Evolutionary conservation across 1,139 yeast species (phyloP).

Genomic region (Taphrina sp.): DNA sequence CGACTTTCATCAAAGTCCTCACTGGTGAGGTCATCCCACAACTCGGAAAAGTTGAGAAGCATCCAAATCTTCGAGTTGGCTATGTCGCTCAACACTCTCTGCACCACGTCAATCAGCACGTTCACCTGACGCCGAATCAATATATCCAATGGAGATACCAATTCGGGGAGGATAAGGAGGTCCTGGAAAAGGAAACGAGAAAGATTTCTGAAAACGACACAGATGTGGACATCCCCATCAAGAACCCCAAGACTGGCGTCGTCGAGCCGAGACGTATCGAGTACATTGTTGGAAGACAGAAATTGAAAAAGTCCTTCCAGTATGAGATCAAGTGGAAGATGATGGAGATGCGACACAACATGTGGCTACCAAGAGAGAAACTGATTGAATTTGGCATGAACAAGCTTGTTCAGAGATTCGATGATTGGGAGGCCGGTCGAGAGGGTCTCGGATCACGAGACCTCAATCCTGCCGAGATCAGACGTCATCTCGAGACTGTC

Average conservation of each 20-base stretch:
- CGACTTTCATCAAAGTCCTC: slow-evolving; percentile 92
- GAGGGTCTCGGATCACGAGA: slow-evolving; percentile 98
- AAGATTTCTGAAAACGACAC: slow-evolving; percentile 80
- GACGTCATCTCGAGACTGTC: slow-evolving; percentile 95
- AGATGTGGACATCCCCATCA: slow-evolving; percentile 74
- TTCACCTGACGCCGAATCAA: slow-evolving; percentile 96
- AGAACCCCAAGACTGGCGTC: slow-evolving; percentile 65
- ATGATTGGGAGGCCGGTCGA: slow-evolving; percentile 97
- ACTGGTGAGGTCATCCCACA: slow-evolving; percentile 89
- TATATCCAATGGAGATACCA: slow-evolving; percentile 97
- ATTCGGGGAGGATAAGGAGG: slow-evolving; percentile 98
- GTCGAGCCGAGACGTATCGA: slow-evolving; percentile 85
- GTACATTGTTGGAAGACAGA: slow-evolving; percentile 95
- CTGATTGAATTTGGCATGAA: slow-evolving; percentile 79
- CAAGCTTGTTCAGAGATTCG: slow-evolving; percentile 87
- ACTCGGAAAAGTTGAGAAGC: slow-evolving; percentile 90
- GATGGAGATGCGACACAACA: slow-evolving; percentile 89
- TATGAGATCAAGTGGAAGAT: slow-evolving; percentile 93
- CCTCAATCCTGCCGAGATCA: slow-evolving; percentile 81
- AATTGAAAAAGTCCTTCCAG: slow-evolving; percentile 92
- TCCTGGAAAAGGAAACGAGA: slow-evolving; percentile 86
- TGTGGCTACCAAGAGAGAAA: slow-evolving; percentile 86
- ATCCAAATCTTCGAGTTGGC: slow-evolving; percentile 96
- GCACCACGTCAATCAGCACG: slow-evolving; percentile 94
- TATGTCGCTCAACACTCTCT: slow-evolving; percentile 98